Base-by-base conservation (phyloP, 2,329 filamentous ascomycete species). In the Aspergillus luchuensis region DNA sequence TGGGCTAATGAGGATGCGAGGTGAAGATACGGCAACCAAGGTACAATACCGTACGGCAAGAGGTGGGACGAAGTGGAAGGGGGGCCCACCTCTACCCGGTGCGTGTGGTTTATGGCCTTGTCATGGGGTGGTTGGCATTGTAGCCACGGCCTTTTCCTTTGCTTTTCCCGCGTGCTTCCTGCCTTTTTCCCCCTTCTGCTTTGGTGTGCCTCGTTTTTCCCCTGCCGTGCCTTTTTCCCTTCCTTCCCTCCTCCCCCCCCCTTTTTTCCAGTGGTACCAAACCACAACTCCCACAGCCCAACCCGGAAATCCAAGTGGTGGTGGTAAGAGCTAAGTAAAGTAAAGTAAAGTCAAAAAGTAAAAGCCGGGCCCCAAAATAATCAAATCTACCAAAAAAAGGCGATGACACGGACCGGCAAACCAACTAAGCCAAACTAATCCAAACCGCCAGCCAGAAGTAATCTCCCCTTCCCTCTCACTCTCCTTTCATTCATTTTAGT, bases 391-490 rank as follows among this genome's bases (percentile, higher is more conserved):
- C 39, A n/a, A n/a, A 19, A 43, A 43, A 43, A 17, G 17, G 41
- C 45, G 19, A 48, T 48, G 45, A 48, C 45, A 48, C 45, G 47
- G 23, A 49, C 47, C 23, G 47, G 25, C 41, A 36, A 19, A 28
- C 25, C 23, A 28, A 30, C 47, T 49, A 49, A 49, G 45, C 45
- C 45, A 25, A 21, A n/a, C 47, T 28, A 49, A 30, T 33, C 47
- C n/a, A 45, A 45, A 19, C 17, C n/a, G 6, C 41, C 41, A 21
- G 47, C 23, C 47, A 45, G 41, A 45, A 45, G 41, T 50, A 50
- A 50, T 50, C 25, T 50, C 47, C 47, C 47, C 47, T 50, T 50
- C 47, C 33, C 25, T 50, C 47, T 45, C 41, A 45, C 47, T 50
- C 23, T 50, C 47, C 47, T 50, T 50, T 50, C 47, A 50, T 25